Evolutionary conservation across 2,329 filamentous ascomycete species (phyloP).

Genomic region (Scedosporium dehoogii): DNA sequence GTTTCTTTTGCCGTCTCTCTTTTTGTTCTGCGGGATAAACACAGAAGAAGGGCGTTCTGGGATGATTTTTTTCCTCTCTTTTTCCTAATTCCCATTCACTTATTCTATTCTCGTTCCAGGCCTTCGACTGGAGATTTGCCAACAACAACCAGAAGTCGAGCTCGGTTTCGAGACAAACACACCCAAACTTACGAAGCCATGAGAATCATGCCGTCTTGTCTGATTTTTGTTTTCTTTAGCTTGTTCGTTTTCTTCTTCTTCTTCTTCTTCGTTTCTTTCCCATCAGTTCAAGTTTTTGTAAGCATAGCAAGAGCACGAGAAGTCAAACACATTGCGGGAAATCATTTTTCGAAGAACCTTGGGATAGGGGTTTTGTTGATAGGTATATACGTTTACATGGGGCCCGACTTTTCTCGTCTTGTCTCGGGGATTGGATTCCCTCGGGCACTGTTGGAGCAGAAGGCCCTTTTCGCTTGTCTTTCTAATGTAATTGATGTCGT

Average conservation of each 20-base stretch:
- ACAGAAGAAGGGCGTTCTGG: neutral
- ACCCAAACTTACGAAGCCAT: neutral
- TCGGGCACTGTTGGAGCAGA: neutral
- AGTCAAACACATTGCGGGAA: too few species aligned
- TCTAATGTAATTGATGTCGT: neutral
- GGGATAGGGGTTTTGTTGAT: neutral
- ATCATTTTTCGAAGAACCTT: neutral
- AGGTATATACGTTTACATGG: neutral
- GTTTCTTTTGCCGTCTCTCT: slow-evolving; percentile 5
- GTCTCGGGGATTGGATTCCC: neutral
- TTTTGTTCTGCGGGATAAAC: neutral
- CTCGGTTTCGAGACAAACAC: neutral
- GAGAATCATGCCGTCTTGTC: neutral
- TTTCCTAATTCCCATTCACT: too few species aligned
- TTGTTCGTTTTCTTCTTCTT: neutral
- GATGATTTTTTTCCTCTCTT: neutral
- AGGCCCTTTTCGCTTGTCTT: neutral
- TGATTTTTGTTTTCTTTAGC: neutral
- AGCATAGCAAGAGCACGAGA: neutral
- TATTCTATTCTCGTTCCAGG: too few species aligned
- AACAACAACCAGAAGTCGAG: neutral
- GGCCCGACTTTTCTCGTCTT: neutral
- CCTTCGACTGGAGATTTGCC: too few species aligned
- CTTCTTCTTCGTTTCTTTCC: neutral
- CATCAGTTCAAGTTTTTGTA: neutral